These are phyloP conservation scores for Vitis vinifera DNA, from an alignment of 164 flowering plant species.

Conservation along the genomic window DNA sequence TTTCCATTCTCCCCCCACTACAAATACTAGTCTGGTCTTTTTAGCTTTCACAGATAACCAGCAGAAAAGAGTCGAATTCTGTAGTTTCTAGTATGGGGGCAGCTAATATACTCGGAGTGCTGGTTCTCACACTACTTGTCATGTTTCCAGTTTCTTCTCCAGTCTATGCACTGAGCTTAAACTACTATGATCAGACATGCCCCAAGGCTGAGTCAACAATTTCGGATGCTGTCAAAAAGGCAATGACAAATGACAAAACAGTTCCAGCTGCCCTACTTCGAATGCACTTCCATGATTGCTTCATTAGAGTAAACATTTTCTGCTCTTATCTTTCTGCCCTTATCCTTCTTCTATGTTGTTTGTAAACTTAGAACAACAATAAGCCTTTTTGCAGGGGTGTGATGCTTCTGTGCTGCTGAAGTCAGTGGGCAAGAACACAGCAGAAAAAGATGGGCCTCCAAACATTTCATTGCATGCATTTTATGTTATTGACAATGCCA, in stretches of 20 bases:
- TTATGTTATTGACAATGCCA: conserved; percentile 75
- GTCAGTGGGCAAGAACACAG: conserved; percentile 47
- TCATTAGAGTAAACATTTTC: conserved; percentile 54
- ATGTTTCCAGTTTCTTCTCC: conserved; percentile 22
- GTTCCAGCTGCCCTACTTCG: conserved; percentile 82
- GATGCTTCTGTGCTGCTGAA: conserved; percentile 72
- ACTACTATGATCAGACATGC: conserved; percentile 71
- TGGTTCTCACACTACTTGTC: conserved; percentile 5
- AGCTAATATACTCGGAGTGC: no score
- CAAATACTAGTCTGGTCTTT: conserved; percentile 1
- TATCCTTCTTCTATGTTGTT: background rate
- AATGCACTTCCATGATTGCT: conserved; percentile 94
- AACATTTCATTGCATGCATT: conserved; percentile 80
- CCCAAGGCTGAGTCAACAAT: conserved; percentile 58
- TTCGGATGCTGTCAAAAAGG: conserved; percentile 45
- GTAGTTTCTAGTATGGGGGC: conserved; percentile 27
- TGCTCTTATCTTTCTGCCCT: background rate
- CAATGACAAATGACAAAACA: conserved; percentile 50
- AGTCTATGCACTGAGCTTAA: conserved; percentile 43
- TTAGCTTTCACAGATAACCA: background rate
- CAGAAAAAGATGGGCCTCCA: conserved; percentile 87
- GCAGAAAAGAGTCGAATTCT: background rate
- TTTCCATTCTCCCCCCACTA: conserved; percentile 7
- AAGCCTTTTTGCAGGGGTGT: conserved; percentile 48
- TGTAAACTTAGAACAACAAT: background rate